Conservation (phyloP, 2,329 filamentous ascomycete genomes). For the Phyllosticta citriasiana region DNA sequence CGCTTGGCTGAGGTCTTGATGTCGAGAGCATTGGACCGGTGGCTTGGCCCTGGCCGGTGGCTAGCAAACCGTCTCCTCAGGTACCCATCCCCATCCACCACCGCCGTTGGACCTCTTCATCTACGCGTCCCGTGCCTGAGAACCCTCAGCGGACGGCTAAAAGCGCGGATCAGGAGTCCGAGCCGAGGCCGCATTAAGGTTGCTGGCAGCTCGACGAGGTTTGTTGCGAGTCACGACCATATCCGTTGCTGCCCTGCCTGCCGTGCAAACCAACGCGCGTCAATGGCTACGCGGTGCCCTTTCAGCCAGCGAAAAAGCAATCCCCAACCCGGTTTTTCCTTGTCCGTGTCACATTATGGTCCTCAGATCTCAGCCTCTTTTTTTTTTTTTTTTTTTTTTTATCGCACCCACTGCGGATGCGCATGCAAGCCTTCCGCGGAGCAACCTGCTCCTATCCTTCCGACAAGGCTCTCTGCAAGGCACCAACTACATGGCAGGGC, state of each 20-base stretch:
- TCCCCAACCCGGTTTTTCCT: conserved; percentile 6
- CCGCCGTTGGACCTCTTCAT: neutral
- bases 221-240: neutral
- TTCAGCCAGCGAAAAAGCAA: conserved; percentile 5
- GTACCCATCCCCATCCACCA: neutral
- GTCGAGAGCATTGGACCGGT: neutral
- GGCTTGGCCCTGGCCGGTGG: neutral
- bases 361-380: neutral
- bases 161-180: neutral
- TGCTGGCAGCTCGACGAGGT: neutral
- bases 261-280: neutral
- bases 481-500: neutral
- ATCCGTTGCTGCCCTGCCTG: neutral
- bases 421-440: conserved; percentile 9
- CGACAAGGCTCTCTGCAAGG: conserved; percentile 8
- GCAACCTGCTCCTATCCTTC: conserved; percentile 9
- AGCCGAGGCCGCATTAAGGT: neutral
- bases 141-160: neutral
- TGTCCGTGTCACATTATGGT: neutral
- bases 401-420: conserved; percentile 10
- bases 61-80: neutral
- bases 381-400: conserved; percentile 8
- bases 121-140: neutral
- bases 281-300: neutral
- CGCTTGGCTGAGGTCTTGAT: neutral